These are phyloP conservation scores for Entomortierella lignicola DNA, from an alignment of 192 early-diverging fungal species.

Conservation along the genomic window DNA sequence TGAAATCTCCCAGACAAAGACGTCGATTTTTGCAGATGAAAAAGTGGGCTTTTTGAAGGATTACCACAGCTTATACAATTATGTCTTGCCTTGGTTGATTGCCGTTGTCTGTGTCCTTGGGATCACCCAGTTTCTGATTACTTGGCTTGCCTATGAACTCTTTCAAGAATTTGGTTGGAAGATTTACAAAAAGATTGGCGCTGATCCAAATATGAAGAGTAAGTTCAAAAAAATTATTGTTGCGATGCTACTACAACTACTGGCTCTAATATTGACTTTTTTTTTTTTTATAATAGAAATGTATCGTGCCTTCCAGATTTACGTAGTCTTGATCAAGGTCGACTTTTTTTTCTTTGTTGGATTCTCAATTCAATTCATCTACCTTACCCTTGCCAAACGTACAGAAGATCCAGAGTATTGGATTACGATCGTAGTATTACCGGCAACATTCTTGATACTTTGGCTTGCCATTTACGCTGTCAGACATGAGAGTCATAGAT, in stretches of 20 bases:
- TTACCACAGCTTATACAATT: neutral
- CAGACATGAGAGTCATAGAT: conserved; percentile 69
- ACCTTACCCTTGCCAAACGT: conserved; percentile 69
- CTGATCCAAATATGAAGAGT: conserved; percentile 69
- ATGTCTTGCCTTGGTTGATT: conserved; percentile 58
- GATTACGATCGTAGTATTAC: conserved; percentile 67
- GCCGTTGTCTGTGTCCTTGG: conserved; percentile 70
- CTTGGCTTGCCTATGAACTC: conserved; percentile 62
- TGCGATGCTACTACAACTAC: no score
- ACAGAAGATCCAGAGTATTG: conserved; percentile 60
- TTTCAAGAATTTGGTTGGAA: conserved; percentile 77
- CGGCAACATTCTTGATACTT: conserved; percentile 69
- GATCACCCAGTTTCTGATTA: conserved; percentile 58
- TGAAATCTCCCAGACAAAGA: conserved; percentile 69
- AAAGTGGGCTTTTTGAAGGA: no score
- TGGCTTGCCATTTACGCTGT: conserved; percentile 75
- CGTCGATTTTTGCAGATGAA: conserved; percentile 40
- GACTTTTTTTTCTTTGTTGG: conserved; percentile 86
- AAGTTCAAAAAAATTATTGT: conserved; percentile 25
- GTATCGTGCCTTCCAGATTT: conserved; percentile 81
- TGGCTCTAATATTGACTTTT: neutral
- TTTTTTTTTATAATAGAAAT: conserved; percentile 54
- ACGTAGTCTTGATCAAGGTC: conserved; percentile 83
- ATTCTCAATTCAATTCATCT: conserved; percentile 81
- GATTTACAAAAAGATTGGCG: conserved; percentile 76